These are phyloP conservation scores for Diutina ranongensis DNA, from an alignment of 1,139 yeast species.

Conservation along the genomic window DNA sequence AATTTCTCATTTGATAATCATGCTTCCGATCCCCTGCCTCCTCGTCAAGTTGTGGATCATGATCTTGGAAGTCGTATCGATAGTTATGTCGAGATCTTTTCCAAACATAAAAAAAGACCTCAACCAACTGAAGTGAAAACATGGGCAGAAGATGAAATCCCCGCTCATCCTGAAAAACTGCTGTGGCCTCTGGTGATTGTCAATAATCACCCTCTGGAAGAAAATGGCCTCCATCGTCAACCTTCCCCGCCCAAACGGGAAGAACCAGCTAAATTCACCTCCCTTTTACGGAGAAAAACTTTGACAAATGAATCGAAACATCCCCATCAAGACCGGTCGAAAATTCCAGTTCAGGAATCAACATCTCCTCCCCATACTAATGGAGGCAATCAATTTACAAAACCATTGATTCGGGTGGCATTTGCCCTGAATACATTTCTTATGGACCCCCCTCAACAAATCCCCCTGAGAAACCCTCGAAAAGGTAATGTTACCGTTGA, in stretches of 20 bases:
- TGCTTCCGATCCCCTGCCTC: background rate
- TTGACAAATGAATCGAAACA: background rate
- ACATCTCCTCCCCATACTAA: background rate
- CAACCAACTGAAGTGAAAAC: background rate
- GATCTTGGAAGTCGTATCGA: background rate
- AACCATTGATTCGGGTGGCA: conserved; percentile 47
- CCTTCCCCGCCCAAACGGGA: background rate
- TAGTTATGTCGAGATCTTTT: background rate
- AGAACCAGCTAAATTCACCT: background rate
- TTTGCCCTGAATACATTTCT: conserved; percentile 64
- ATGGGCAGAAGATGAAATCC: background rate
- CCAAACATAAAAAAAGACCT: background rate
- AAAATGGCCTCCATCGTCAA: background rate
- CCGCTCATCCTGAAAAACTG: background rate
- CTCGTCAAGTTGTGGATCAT: background rate
- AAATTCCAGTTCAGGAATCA: background rate
- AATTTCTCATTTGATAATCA: background rate
- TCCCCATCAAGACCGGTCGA: background rate
- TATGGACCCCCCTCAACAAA: conserved; percentile 65
- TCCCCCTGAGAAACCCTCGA: conserved; percentile 54
- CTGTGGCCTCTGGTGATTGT: conserved; percentile 4
- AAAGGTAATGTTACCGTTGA: conserved; percentile 60
- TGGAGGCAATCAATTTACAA: too few species aligned
- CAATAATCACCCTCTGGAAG: background rate
- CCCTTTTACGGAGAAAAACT: background rate